Conservation (phyloP, 257 asterid genomes). For the Cruciata laevipes region DNA sequence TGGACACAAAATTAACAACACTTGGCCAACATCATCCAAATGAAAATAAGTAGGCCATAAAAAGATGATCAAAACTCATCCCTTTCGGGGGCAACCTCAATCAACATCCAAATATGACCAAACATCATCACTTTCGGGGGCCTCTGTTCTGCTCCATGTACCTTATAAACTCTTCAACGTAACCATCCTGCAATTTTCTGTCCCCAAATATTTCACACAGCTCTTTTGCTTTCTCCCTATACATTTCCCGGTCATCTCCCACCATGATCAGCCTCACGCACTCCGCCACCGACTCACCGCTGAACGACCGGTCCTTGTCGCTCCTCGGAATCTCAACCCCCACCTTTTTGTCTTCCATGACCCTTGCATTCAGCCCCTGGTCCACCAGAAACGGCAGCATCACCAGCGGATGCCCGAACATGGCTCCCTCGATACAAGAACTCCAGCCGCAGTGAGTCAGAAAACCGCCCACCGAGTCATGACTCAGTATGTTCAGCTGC, state of each 20-base stretch:
- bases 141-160: constrained; percentile 8
- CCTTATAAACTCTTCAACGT: constrained; percentile 10
- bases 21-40: too few relatives aligned
- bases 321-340: constrained; percentile 14
- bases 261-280: constrained; percentile 14
- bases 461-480: constrained; percentile 9
- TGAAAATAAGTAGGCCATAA: too few relatives aligned
- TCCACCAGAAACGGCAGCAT: constrained; percentile 12
- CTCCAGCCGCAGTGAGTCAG: constrained; percentile 25
- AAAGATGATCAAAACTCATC: too few relatives aligned
- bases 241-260: constrained; percentile 6
- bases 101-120: too few relatives aligned
- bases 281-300: constrained; percentile 15
- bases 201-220: constrained; percentile 17
- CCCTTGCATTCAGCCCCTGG: constrained; percentile 12
- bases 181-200: constrained; percentile 11
- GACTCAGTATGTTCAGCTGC: constrained; percentile 12
- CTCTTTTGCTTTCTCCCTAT: constrained; percentile 12
- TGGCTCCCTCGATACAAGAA: constrained; percentile 2
- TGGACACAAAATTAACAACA: too few relatives aligned
- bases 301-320: constrained; percentile 7
- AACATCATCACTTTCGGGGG: neutral
- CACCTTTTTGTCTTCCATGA: constrained; percentile 13
- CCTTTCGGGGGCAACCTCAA: too few relatives aligned
- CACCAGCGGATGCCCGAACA: constrained; percentile 1